Evolutionary conservation across 495 filamentous ascomycete genomes (phyloP), one percentile per base, ranked within the genome.

Genomic region (Lasiosphaeria hispida): DNA sequence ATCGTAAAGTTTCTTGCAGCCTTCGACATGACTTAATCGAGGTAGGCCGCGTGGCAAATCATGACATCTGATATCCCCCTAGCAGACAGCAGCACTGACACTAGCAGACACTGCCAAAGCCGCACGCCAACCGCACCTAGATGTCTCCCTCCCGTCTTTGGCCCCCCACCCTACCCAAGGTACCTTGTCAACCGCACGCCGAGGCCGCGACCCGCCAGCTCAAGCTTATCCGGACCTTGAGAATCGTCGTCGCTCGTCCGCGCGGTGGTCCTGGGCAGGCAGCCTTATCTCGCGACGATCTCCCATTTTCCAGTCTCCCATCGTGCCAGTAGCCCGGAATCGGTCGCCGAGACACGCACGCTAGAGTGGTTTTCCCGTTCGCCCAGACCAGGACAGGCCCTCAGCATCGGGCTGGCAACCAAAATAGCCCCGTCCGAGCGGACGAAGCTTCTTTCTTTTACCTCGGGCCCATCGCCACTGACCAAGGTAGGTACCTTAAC

Each of bases 241-340:
- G 17, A 10, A 47, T 47, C 3, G 33, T n/a, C 15, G 33, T 19
- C 33, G 11, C 10, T 19, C 33, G 18, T 34, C 9, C 17, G 47
- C 23, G 42, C 13, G 30, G 11, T 35, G 14, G 15, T 19, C 23
- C 23, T 30, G 23, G 23, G 23, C 23, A 30, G 5, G 36, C 34
- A 51, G 49, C 45, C 52, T 58, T 58, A 58, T 58, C 55, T 43
- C 37, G 10, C 5, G 2, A 14, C 23, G 17, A 40, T 41, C 35
- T 7, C n/a, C 19, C 23, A 14, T 35, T 18, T 9, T 10, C 37
- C 43, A 30, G 43, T 10, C 10, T 30, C 34, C 41, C 41, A 36
- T 23, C 40, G 48, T 47, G 53, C 52, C 59, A 61, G 59, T 51
- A 52, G 42, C 59, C 59, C 44, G 59, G 53, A 44, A 51, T 37